A percentile compares a stretch with the other conserved stretches of the same genome.
Evolutionary conservation across 257 asterid species (phyloP).

Genomic region (Perilla frutescens): DNA sequence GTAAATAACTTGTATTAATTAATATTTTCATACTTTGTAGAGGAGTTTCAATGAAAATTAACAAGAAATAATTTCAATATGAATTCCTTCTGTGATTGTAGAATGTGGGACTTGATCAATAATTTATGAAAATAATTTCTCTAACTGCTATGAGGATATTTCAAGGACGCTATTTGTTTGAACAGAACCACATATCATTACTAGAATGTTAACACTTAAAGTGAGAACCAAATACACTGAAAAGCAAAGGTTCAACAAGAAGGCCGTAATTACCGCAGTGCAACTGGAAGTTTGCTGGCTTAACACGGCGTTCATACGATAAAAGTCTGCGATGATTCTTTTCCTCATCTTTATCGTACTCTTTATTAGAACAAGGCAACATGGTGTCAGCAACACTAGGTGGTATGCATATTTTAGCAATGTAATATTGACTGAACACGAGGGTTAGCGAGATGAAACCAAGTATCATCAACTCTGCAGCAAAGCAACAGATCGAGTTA

Average conservation of each 20-base stretch:
- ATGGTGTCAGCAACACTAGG: constrained; percentile 60
- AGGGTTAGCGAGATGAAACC: constrained; percentile 90
- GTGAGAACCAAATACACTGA: neutral
- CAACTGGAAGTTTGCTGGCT: constrained; percentile 50
- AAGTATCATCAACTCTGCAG: constrained; percentile 95
- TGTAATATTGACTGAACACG: constrained; percentile 84
- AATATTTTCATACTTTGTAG: too few relatives aligned
- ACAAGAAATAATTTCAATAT: too few relatives aligned
- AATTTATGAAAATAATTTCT: too few relatives aligned
- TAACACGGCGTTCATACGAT: constrained; percentile 65
- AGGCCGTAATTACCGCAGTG: constrained; percentile 49
- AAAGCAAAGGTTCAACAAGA: neutral
- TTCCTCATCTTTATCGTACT: constrained; percentile 6
- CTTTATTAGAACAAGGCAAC: constrained; percentile 65
- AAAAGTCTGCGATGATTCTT: constrained; percentile 58
- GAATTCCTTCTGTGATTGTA: too few relatives aligned
- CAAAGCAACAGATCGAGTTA: constrained; percentile 30
- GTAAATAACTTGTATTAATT: too few relatives aligned
- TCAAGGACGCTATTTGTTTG: neutral
- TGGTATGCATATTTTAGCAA: constrained; percentile 88
- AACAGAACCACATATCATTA: neutral
- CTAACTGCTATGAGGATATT: too few relatives aligned
- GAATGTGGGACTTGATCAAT: too few relatives aligned
- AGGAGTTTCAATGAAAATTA: too few relatives aligned
- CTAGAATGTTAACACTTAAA: too few relatives aligned